Conservation (phyloP, 306 rosid species). For the Trifolium pratense region DNA sequence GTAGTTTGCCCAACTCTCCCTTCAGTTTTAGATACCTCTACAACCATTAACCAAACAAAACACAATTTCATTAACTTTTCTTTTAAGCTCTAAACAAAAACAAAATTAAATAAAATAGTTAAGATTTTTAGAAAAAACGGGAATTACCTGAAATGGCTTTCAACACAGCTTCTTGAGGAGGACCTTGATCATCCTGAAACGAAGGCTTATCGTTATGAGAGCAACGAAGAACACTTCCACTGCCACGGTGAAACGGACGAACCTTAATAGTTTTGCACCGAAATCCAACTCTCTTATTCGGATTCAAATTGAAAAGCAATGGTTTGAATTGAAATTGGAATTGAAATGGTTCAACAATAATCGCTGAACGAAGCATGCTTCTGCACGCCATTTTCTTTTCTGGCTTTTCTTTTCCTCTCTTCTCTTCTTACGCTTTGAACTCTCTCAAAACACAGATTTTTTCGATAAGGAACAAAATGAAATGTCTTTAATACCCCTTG, state of each 20-base stretch:
- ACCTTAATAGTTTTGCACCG: conserved; percentile 39
- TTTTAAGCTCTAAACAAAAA: neutral
- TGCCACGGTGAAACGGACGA: conserved; percentile 51
- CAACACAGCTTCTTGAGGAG: conserved; percentile 91
- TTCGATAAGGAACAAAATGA: conserved; percentile 38
- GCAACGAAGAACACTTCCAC: conserved; percentile 52
- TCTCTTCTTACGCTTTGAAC: neutral
- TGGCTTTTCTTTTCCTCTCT: neutral
- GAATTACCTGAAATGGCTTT: conserved; percentile 90
- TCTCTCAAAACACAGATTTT: conserved; percentile 33
- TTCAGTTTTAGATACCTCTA: conserved; percentile 96
- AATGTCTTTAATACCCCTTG: conserved; percentile 45
- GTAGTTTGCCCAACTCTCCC: conserved; percentile 98
- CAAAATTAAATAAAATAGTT: neutral
- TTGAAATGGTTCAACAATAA: conserved; percentile 61
- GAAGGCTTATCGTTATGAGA: conserved; percentile 55
- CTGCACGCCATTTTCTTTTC: conserved; percentile 67
- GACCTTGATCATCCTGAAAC: conserved; percentile 83
- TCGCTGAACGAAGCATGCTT: conserved; percentile 60
- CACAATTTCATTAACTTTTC: neutral
- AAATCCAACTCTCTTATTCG: conserved; percentile 38
- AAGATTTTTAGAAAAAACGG: neutral
- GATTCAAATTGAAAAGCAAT: conserved; percentile 37
- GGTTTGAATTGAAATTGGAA: conserved; percentile 69
- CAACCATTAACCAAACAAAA: conserved; percentile 29